Evolutionary conservation across 2,329 filamentous ascomycete genomes (phyloP), one percentile per base, ranked within the genome.

Genomic region (Aspergillus proliferans): DNA sequence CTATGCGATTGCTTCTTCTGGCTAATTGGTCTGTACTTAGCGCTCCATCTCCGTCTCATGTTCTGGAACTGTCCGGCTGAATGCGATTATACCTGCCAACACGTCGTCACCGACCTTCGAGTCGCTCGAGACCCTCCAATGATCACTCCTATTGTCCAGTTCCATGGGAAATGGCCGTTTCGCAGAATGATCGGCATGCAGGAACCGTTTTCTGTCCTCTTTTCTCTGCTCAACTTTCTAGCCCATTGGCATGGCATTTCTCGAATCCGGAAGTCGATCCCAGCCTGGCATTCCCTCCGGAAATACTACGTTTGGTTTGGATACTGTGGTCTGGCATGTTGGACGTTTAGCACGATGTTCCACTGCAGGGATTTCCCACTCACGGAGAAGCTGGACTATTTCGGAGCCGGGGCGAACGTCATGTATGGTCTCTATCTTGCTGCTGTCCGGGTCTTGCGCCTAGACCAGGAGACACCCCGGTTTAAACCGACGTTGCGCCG

Each of bases 141-240:
- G 74, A 73, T 81, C 54, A 69, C 82, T 26, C 80, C 84, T 9
- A 71, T 96, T 45, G 85, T 92, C 49, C 93, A 98, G 73, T 98
- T 91, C 76, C 90, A 98, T 74, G 93, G 93, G 28, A 98, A 98
- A 80, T 98, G 93, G 93, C 93, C 93, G 36, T 98, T 98, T 73
- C 78, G 85, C 69, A 87, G 93, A 57, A 80, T 96, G 63, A 72
- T 94, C 47, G 93, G 93, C 68, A 86, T 95, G 76, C 93, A 98
- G 73, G 93, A 98, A 74, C 90, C 92, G 51, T 89, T 91, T 68
- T 90, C 85, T 45, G 92, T 97, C 58, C 76, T 96, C 64, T 98
- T 96, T 78, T 95, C 88, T 56, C 77, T 95, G 46, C 81, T 94
- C 64, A 98, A 98, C 77, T 85, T 93, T 63, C 80, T 85, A 58